Percentiles rank a stretch among this genome's conserved stretches.
Evolutionary conservation across 2,329 filamentous ascomycete genomes (phyloP).

Genomic region (Cladophialophora yegresii): DNA sequence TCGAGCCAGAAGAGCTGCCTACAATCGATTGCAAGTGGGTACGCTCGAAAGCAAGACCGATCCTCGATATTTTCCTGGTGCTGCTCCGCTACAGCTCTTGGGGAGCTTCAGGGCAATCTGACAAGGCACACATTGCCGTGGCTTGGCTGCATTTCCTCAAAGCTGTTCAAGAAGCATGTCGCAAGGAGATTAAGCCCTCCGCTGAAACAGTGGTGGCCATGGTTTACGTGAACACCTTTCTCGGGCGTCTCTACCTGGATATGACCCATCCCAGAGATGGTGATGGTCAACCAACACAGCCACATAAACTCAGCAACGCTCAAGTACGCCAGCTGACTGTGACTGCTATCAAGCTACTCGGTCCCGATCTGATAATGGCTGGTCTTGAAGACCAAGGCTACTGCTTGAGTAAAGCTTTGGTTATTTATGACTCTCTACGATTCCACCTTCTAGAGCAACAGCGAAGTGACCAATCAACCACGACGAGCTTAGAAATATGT

Average conservation of each 20-base stretch:
- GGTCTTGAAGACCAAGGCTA: slow-evolving; percentile 14
- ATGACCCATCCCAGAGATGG: slow-evolving; percentile 39
- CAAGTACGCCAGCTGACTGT: slow-evolving; percentile 56
- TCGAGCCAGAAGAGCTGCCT: slow-evolving; percentile 74
- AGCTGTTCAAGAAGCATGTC: slow-evolving; percentile 61
- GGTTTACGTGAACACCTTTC: slow-evolving; percentile 67
- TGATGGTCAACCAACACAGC: neutral
- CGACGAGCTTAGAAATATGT: slow-evolving; percentile 15
- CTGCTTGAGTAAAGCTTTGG: neutral
- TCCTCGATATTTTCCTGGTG: slow-evolving; percentile 64
- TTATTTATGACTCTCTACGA: slow-evolving; percentile 14
- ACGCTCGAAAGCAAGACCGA: slow-evolving; percentile 65
- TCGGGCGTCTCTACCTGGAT: slow-evolving; percentile 51
- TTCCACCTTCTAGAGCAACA: slow-evolving; percentile 5
- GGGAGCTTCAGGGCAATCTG: slow-evolving; percentile 40
- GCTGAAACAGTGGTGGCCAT: slow-evolving; percentile 80
- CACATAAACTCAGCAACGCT: slow-evolving; percentile 47
- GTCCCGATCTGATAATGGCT: slow-evolving; percentile 50
- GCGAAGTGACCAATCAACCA: neutral
- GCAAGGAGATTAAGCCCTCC: slow-evolving; percentile 88
- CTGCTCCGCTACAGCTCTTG: slow-evolving; percentile 56
- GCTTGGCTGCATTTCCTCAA: slow-evolving; percentile 64
- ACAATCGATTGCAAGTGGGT: slow-evolving; percentile 85
- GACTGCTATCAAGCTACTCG: slow-evolving; percentile 52
- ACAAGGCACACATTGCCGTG: slow-evolving; percentile 56